Base-by-base conservation (phyloP, 2,329 filamentous ascomycete species). In the Mycosphaerella sp. region DNA sequence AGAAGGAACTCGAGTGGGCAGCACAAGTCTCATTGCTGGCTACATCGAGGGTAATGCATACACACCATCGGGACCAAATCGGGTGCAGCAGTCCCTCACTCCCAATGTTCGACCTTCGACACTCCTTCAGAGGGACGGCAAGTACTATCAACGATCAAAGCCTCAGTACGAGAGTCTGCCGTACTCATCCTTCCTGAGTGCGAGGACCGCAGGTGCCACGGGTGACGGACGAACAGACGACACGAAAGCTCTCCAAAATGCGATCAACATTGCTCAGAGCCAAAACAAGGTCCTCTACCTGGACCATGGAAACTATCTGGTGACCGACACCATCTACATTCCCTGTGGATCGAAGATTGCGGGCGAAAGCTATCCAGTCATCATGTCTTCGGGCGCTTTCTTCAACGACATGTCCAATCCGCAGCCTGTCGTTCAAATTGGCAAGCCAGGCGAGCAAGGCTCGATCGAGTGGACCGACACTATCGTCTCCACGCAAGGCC, bases 401-500 rank as follows among this genome's bases (percentile, higher is more conserved):
- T 86, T 84, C 65, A 73, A 76, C 51, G 74, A 82, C 60, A 77
- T 80, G 45, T 75, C 72, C 54, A 75, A 74, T 45, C 86, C 87
- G 0, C 73, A 80, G 36, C 79, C 83, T 0, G 81, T 90, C 0
- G 74, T 90, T 1, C 79, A 83, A 60, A 78, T 89, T n/a, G 86
- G 85, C 10, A 72, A 73, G 4, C 73, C 80, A 0, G 84, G 85
- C 2, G 80, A 89, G 23, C 69, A 69, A 8, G 87, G 87, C 5
- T 74, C 73, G 11, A 74, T 91, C 14, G 86, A 91, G 67, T 82
- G 84, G 75, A 82, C 80, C 4, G 87, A 91, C 66, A 81, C 87
- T 63, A 79, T 91, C 46, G 75, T 91, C 11, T 82, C 82, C 51
- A 88, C 85, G 0, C 77, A 81, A 53, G 87, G 86, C 1, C 72